Percentiles rank a stretch among this genome's conserved stretches.
These are phyloP conservation scores for Pseudisothecium myosuroides DNA, from an alignment of 225 moss, liverwort and hornwort genomes.

Conservation along the genomic window DNA sequence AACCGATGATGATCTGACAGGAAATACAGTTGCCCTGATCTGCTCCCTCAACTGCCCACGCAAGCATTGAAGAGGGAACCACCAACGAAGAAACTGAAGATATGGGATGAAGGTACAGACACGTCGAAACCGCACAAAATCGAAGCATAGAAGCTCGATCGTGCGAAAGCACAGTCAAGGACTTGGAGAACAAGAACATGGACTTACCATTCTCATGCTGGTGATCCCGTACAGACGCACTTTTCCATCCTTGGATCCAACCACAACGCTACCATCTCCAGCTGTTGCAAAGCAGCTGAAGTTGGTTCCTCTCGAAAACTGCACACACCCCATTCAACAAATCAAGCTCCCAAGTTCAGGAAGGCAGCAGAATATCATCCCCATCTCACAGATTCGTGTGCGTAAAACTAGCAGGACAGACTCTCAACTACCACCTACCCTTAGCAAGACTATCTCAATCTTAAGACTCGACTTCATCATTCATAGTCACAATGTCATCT, in stretches of 20 bases:
- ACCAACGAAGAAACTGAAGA: not conserved
- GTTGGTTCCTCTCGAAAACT: constrained; percentile 83
- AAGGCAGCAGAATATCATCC: not conserved
- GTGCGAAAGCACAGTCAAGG: not conserved
- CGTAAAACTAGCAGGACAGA: not conserved
- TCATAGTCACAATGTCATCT: not conserved
- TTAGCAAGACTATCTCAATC: not conserved
- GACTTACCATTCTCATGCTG: constrained; percentile 65
- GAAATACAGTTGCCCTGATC: not conserved
- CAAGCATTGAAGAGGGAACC: not conserved
- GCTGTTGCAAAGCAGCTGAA: constrained; percentile 84
- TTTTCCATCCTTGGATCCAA: constrained; percentile 92
- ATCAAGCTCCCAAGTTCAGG: not conserved
- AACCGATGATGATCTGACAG: not conserved
- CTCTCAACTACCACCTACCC: not conserved
- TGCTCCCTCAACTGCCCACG: not conserved
- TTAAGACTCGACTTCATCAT: not conserved
- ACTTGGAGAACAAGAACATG: not conserved
- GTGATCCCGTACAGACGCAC: constrained; percentile 84
- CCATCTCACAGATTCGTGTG: not conserved
- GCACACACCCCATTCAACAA: not conserved
- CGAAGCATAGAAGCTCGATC: not conserved
- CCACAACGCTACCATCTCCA: constrained; percentile 86
- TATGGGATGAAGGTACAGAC: not conserved
- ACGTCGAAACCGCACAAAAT: not conserved